These are phyloP conservation scores for Calycina herbarum DNA, from an alignment of 2,329 filamentous ascomycete species.

Conservation along the genomic window DNA sequence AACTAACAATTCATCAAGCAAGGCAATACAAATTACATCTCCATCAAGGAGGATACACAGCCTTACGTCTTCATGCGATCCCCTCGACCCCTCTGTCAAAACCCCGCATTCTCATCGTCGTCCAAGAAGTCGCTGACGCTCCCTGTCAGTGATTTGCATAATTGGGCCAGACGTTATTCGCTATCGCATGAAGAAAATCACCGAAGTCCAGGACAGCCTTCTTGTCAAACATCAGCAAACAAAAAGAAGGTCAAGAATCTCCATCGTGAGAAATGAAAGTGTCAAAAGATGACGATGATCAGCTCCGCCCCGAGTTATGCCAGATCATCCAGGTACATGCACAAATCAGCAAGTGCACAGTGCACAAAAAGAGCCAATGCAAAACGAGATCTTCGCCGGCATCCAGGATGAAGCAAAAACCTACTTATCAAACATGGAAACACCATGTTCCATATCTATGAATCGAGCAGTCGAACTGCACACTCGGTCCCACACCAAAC, in stretches of 20 bases:
- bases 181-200: constrained; percentile 3
- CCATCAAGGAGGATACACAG: constrained; percentile 7
- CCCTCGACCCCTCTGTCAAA: neutral
- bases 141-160: constrained; percentile 9
- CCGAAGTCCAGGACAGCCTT: neutral
- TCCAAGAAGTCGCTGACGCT: neutral
- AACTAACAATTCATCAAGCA: neutral
- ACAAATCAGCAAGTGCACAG: constrained; percentile 3
- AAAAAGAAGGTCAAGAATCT: neutral
- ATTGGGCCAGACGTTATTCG: neutral
- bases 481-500: neutral
- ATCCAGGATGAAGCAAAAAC: neutral
- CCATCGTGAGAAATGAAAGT: constrained; percentile 2
- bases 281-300: neutral
- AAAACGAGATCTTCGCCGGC: neutral
- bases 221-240: neutral
- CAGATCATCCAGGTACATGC: neutral
- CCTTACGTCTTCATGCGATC: constrained; percentile 3
- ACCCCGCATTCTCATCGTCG: constrained; percentile 1
- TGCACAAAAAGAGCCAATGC: neutral
- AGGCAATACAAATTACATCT: neutral
- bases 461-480: neutral
- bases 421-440: neutral
- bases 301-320: constrained; percentile 1
- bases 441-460: neutral